Evolutionary conservation across 2,329 filamentous ascomycete genomes (phyloP).

Genomic region (Pyrenochaeta sp.): DNA sequence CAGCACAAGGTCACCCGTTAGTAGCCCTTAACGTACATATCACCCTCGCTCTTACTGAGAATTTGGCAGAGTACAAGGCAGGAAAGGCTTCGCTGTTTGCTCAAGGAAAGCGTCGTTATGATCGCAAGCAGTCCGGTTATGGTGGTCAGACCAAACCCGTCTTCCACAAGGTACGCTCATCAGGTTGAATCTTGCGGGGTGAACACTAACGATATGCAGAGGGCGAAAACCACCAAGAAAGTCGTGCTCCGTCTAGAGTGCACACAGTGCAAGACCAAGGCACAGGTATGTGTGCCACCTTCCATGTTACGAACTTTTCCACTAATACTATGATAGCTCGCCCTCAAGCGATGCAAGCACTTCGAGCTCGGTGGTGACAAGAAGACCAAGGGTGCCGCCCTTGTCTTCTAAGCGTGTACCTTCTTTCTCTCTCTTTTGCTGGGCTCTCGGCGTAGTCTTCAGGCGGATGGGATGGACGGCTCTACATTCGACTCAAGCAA

Average conservation of each 20-base stretch:
- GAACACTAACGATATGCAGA: slow-evolving; percentile 62
- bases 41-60: slow-evolving; percentile 33
- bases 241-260: slow-evolving; percentile 98
- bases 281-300: slow-evolving; percentile 34
- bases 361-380: slow-evolving; percentile 99
- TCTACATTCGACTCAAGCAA: slow-evolving; percentile 46
- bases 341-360: slow-evolving; percentile 99
- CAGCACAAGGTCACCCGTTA: slow-evolving; percentile 49
- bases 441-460: slow-evolving; percentile 51
- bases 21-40: slow-evolving; percentile 20
- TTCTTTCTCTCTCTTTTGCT: slow-evolving; percentile 52
- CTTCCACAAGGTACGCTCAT: slow-evolving; percentile 76
- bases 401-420: slow-evolving; percentile 89
- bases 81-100: slow-evolving; percentile 96
- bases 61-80: slow-evolving; percentile 79
- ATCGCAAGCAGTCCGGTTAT: slow-evolving; percentile 92
- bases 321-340: slow-evolving; percentile 75
- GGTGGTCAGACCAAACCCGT: slow-evolving; percentile 99
- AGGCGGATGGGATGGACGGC: slow-evolving; percentile 46
- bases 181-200: background rate
- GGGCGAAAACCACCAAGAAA: slow-evolving; percentile 99
- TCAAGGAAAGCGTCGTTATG: slow-evolving; percentile 99
- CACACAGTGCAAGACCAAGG: slow-evolving; percentile 79
- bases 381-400: slow-evolving; percentile 99
- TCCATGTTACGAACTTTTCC: background rate